phyloP scores from a whole-genome alignment of 306 rosid genomes.

The Senna tora region DNA sequence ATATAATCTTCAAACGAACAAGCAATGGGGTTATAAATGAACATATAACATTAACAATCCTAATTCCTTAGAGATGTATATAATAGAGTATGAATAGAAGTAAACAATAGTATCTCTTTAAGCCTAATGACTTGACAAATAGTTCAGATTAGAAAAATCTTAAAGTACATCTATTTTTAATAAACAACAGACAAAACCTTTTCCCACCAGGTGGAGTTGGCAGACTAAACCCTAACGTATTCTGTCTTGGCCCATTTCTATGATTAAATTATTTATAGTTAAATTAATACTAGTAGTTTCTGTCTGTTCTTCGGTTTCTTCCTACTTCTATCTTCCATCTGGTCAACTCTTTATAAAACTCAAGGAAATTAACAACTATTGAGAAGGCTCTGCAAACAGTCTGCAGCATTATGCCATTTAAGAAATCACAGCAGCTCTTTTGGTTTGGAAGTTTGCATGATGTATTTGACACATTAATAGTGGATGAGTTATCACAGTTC shows the following conservation, averaged over 20 bases:
- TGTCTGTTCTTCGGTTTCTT: too few species aligned
- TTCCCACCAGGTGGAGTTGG: too few species aligned
- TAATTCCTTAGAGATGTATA: background rate
- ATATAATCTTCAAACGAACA: slow-evolving; percentile 14
- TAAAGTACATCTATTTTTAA: too few species aligned
- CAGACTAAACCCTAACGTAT: too few species aligned
- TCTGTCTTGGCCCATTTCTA: too few species aligned
- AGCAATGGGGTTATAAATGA: background rate
- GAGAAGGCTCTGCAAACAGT: background rate
- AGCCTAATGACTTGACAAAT: background rate
- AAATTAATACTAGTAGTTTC: too few species aligned
- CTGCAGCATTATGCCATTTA: background rate
- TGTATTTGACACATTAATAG: background rate
- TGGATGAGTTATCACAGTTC: background rate
- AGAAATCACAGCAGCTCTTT: background rate
- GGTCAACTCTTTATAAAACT: too few species aligned
- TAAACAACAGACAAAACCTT: too few species aligned
- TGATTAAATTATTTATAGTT: too few species aligned
- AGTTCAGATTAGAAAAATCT: background rate
- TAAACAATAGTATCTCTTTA: background rate
- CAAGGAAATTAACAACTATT: background rate
- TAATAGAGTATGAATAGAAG: background rate
- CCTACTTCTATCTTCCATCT: too few species aligned
- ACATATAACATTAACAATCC: background rate
- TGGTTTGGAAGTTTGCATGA: background rate